A percentile compares a stretch with the other conserved stretches of the same genome.
These are phyloP conservation scores for Populus ilicifolia DNA, from an alignment of 345 rosid species.

Conservation along the genomic window DNA sequence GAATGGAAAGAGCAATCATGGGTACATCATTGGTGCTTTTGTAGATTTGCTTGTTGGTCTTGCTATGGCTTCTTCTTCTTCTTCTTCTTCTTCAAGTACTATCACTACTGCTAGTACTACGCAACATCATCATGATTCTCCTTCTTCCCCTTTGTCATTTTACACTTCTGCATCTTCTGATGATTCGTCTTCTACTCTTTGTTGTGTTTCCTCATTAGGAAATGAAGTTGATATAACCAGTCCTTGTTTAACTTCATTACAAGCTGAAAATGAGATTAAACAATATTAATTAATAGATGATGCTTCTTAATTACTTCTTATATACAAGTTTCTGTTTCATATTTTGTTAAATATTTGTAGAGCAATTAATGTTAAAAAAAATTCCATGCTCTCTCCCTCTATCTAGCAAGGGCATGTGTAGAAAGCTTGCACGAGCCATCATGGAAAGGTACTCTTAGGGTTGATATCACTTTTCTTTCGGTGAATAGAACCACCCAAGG, in stretches of 20 bases:
- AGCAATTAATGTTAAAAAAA: not conserved
- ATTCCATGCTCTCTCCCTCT: not conserved
- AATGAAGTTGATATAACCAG: constrained; percentile 21
- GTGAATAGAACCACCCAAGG: not conserved
- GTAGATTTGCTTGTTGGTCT: constrained; percentile 22
- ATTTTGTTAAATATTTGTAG: not conserved
- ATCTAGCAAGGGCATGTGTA: not conserved
- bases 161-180: constrained; percentile 35
- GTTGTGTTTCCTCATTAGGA: constrained; percentile 37
- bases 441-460: not conserved
- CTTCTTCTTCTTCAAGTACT: not conserved
- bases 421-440: not conserved
- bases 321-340: not conserved
- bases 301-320: not conserved
- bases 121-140: not conserved
- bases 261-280: constrained; percentile 33
- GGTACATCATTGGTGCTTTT: constrained; percentile 31
- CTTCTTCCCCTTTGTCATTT: constrained; percentile 35
- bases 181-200: constrained; percentile 40
- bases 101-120: not conserved
- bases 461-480: not conserved
- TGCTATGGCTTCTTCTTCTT: not conserved
- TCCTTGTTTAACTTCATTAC: constrained; percentile 38
- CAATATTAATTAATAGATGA: not conserved
- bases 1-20: constrained; percentile 33